Base-by-base conservation (phyloP, 2,329 filamentous ascomycete genomes). In the Aspergillus fructus region DNA sequence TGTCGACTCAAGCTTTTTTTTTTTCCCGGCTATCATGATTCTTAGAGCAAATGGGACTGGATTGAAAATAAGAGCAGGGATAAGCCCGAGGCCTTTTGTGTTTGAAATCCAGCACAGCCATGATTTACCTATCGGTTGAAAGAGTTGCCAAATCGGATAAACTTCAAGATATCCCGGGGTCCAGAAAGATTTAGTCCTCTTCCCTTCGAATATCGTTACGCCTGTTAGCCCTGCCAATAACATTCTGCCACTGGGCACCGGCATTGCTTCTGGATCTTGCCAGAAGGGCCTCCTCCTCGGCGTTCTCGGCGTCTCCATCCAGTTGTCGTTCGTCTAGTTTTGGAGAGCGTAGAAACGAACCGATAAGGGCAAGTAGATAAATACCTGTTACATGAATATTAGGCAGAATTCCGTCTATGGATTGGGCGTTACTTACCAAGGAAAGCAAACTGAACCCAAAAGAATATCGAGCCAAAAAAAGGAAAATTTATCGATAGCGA, bases 361-460 rank as follows among this genome's bases (percentile, higher is more conserved):
- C 89, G 21, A 91, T 58, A 65, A 96, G 90, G 12, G 96, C 87
- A 54, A 96, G 76, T 9, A 96, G 74, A 74, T 96, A 97, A 19
- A 97, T 81, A 34, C 76, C 75, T 78, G 51, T 7, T 12, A 24
- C 15, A 21, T 17, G 13, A 7, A 45, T 17, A 15, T 55, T 42
- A 62, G 42, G 39, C 33, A 15, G 42, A 17, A 12, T 37, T 48
- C 33, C 40, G 17, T 5, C 19, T 53, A 46, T 24, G 41, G 17
- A 34, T 42, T 27, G n/a, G n/a, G 15, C 21, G n/a, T 17, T 42
- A 43, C 8, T 65, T 73, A 79, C 79, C 89, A 43, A 99, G 76
- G 77, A 99, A 97, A 12, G 84, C 89, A 70, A 97, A 97, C 68
- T 99, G 94, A 0, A 92, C 90, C 92, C 93, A 99, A 74, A 97